Conservation (phyloP, 305 asterid species). For the Rubia occidens region DNA sequence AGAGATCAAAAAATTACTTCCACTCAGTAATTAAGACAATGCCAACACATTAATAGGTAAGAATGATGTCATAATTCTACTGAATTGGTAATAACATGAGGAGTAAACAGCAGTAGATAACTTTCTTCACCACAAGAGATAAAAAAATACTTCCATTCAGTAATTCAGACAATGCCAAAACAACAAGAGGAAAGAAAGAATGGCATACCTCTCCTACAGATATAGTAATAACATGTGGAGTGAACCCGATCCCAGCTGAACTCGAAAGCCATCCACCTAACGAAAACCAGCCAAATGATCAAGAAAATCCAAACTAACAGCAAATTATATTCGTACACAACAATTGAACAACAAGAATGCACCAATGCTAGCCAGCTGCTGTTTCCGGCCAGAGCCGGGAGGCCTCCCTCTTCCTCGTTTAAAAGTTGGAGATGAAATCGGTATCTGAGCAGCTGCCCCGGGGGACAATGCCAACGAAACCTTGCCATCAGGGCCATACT, state of each 20-base stretch:
- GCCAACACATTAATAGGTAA: neutral
- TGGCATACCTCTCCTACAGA: slow-evolving; percentile 58
- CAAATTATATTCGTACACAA: neutral
- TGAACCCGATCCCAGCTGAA: slow-evolving; percentile 56
- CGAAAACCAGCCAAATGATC: slow-evolving; percentile 20
- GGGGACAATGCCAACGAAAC: slow-evolving; percentile 41
- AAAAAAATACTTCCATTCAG: neutral
- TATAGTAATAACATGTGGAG: slow-evolving; percentile 58
- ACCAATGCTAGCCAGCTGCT: slow-evolving; percentile 41
- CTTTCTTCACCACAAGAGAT: neutral
- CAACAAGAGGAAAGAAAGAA: neutral
- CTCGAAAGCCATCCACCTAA: slow-evolving; percentile 57
- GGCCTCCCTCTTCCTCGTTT: slow-evolving; percentile 70
- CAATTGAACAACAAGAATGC: slow-evolving; percentile 1
- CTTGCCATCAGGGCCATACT: slow-evolving; percentile 57
- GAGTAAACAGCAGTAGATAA: slow-evolving; percentile 32
- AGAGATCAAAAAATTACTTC: neutral
- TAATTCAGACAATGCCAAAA: neutral
- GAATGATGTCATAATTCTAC: slow-evolving; percentile 47
- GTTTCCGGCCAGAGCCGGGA: slow-evolving; percentile 48
- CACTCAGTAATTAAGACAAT: neutral
- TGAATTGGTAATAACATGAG: slow-evolving; percentile 54
- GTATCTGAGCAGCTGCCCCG: slow-evolving; percentile 35
- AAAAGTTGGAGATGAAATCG: slow-evolving; percentile 32
- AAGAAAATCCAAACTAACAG: neutral